phyloP scores from a whole-genome alignment of 1,284 basidiomycete genomes.

The Microbotryum silenes-acaulis region DNA sequence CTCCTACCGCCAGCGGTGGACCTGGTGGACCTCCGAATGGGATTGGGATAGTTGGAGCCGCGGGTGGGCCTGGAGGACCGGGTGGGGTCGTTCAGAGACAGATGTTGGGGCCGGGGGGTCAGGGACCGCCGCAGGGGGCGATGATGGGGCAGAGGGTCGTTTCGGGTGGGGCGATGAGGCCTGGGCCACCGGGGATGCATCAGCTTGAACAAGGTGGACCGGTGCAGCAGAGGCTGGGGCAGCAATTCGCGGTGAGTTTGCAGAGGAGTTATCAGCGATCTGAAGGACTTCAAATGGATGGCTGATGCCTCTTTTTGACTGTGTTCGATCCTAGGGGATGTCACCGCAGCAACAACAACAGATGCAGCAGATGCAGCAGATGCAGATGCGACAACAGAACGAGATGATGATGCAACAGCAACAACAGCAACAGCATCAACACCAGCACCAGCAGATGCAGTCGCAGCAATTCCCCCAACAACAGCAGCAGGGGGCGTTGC shows the following conservation, averaged over 20 bases:
- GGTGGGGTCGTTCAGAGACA: not conserved
- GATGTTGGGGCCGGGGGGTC: not conserved
- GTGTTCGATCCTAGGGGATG: not conserved
- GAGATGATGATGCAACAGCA: constrained; percentile 14
- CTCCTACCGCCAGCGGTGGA: no score
- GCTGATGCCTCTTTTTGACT: not conserved
- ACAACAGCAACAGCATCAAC: constrained; percentile 9
- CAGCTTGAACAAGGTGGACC: not conserved
- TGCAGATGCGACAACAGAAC: constrained; percentile 6
- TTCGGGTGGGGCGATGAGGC: constrained; percentile 1
- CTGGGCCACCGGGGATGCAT: not conserved
- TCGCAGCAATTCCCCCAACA: not conserved
- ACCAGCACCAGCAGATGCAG: not conserved
- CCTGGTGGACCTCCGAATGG: no score
- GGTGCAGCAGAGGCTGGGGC: constrained; percentile 11
- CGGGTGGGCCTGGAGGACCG: not conserved
- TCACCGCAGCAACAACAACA: constrained; percentile 1
- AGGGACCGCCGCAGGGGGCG: not conserved
- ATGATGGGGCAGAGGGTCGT: not conserved
- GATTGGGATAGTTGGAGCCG: not conserved
- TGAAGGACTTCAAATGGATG: not conserved
- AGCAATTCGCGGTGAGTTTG: not conserved
- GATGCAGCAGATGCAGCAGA: constrained; percentile 18
- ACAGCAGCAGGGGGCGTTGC: not conserved
- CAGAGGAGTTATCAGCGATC: constrained; percentile 1